Evolutionary conservation across 208 protist genomes (phyloP).

Genomic region (Herpetomonas tarakana): DNA sequence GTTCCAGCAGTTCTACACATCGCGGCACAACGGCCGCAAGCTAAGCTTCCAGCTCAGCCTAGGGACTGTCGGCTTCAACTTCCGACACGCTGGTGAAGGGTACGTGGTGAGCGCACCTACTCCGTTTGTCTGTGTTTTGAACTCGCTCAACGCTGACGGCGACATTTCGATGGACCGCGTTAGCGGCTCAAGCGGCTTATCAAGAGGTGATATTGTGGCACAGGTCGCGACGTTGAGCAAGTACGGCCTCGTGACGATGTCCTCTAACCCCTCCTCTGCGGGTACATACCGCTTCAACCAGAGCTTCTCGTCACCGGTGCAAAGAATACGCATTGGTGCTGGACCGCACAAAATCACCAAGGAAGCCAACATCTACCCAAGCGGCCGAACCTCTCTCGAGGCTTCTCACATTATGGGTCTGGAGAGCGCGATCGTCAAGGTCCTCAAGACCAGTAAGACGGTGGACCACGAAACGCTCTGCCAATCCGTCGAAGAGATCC

Average conservation of each 20-base stretch:
- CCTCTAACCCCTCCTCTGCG: background rate
- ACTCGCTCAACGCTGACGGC: slow-evolving; percentile 37
- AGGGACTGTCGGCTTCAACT: slow-evolving; percentile 57
- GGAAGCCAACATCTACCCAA: slow-evolving; percentile 7
- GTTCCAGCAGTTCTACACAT: slow-evolving; percentile 60
- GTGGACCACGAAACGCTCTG: slow-evolving; percentile 55
- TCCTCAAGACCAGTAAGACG: slow-evolving; percentile 60
- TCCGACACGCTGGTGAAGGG: slow-evolving; percentile 24
- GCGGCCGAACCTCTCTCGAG: slow-evolving; percentile 9
- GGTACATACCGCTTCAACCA: slow-evolving; percentile 36
- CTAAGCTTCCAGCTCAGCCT: slow-evolving; percentile 63
- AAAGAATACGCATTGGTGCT: slow-evolving; percentile 25
- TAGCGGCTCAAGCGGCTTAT: slow-evolving; percentile 14
- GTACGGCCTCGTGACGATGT: slow-evolving; percentile 16
- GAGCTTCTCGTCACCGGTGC: slow-evolving; percentile 23
- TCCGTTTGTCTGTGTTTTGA: slow-evolving; percentile 62
- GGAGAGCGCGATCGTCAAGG: slow-evolving; percentile 61
- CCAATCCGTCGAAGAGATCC: slow-evolving; percentile 16
- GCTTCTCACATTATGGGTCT: slow-evolving; percentile 33
- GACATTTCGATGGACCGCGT: slow-evolving; percentile 14
- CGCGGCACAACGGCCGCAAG: slow-evolving; percentile 66
- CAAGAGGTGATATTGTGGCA: slow-evolving; percentile 18
- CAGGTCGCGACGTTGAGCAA: slow-evolving; percentile 42
- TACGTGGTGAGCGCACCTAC: slow-evolving; percentile 66
- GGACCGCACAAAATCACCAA: slow-evolving; percentile 14